Percentiles rank a stretch among this genome's conserved stretches.
Evolutionary conservation across 2,329 filamentous ascomycete species (phyloP).

Genomic region (Alternaria metachromatica): DNA sequence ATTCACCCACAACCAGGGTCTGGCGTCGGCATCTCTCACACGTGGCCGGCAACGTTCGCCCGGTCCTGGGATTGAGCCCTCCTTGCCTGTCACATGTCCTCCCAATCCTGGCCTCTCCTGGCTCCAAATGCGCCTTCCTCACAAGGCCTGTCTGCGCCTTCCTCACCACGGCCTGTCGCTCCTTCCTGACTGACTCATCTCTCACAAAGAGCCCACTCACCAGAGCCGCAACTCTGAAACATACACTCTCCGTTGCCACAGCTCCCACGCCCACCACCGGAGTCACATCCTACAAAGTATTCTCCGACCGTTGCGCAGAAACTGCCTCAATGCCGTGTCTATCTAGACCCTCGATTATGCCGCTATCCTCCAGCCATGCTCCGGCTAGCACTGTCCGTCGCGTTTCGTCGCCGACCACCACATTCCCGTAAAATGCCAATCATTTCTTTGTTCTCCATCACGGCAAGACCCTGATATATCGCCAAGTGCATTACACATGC

Average conservation of each 20-base stretch:
- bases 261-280: conserved; percentile 10
- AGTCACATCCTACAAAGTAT: neutral
- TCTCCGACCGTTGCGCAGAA: conserved; percentile 3
- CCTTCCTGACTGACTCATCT: neutral
- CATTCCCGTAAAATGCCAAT: neutral
- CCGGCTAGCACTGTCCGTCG: neutral
- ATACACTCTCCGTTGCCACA: conserved; percentile 18
- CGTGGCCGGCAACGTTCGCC: conserved; percentile 18
- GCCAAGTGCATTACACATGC: conserved; percentile 6
- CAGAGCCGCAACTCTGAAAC: conserved; percentile 26
- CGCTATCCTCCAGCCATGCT: neutral
- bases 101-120: neutral
- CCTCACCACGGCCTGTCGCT: neutral
- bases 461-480: neutral
- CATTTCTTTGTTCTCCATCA: neutral
- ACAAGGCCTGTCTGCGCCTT: neutral
- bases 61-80: neutral
- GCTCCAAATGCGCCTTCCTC: neutral
- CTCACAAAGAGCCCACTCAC: conserved; percentile 1
- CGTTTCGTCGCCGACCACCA: neutral
- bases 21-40: conserved; percentile 12
- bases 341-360: neutral
- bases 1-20: neutral
- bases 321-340: neutral
- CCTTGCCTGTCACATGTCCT: neutral